These are phyloP conservation scores for Zelonia costaricensis DNA, from an alignment of 208 protist species.

Conservation along the genomic window DNA sequence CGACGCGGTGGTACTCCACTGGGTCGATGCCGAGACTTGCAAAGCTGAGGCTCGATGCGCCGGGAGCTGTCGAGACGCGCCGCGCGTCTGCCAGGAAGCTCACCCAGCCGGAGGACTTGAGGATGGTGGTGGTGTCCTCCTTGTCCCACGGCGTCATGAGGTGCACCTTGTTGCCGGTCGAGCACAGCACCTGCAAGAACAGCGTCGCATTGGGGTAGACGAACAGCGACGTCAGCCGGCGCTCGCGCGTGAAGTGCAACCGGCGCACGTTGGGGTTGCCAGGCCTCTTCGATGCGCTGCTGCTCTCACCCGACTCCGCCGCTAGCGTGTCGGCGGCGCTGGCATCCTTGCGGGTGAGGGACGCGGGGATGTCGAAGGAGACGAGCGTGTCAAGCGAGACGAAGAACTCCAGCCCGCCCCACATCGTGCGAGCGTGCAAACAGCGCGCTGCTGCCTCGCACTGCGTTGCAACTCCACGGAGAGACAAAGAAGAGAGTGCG, in stretches of 20 bases:
- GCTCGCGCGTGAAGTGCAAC: slow-evolving; percentile 18
- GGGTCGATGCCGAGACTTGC: slow-evolving; percentile 37
- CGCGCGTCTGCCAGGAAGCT: slow-evolving; percentile 44
- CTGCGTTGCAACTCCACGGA: too few species aligned
- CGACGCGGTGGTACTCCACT: slow-evolving; percentile 30
- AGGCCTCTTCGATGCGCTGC: slow-evolving; percentile 11
- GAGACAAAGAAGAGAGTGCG: not conserved
- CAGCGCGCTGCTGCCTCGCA: too few species aligned
- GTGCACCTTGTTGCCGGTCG: slow-evolving; percentile 50
- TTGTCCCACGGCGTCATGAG: slow-evolving; percentile 52
- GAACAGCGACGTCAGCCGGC: slow-evolving; percentile 30
- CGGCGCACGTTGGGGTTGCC: slow-evolving; percentile 45
- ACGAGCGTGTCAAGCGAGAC: slow-evolving; percentile 62
- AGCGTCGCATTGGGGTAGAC: slow-evolving; percentile 58
- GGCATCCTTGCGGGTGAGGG: not conserved
- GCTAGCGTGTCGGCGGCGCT: not conserved
- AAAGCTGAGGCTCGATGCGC: slow-evolving; percentile 30
- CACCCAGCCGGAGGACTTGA: slow-evolving; percentile 54
- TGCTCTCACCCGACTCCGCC: not conserved
- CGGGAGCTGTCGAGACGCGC: slow-evolving; percentile 34
- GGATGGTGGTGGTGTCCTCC: slow-evolving; percentile 34
- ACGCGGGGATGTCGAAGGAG: slow-evolving; percentile 24
- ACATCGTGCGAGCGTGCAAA: slow-evolving; percentile 36
- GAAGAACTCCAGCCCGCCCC: slow-evolving; percentile 70
- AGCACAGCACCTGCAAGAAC: slow-evolving; percentile 67